Base-by-base conservation (phyloP, 345 rosid genomes). In the Corymbia maculata region DNA sequence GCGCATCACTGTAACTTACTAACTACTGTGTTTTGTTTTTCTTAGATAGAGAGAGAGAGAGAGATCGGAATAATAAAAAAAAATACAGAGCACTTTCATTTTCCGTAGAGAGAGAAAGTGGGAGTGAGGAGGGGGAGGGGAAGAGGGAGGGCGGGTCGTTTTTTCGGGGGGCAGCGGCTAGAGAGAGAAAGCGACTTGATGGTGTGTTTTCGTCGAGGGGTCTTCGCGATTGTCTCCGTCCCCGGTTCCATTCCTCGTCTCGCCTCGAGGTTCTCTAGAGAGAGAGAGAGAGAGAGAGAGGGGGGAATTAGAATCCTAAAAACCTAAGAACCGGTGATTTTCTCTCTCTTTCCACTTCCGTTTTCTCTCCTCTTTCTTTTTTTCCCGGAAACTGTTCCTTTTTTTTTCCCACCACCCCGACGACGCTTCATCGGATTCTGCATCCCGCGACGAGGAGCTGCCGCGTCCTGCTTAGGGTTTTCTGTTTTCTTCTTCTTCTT, bases 191-290 rank as follows among this genome's bases (percentile, higher is more conserved):
- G 49, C 21, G 87, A 30, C 30, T 28, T 51, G 86, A 2, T 32
- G 24, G 59, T 1, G 86, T 17, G 49, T 85, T 52, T 85, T 51
- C 32, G 51, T 3, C 57, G 51, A 11, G 51, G 51, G 11, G 10
- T 55, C 61, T n/a, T 88, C 50, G 86, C 19, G 86, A 84, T 84
- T 50, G 89, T 88, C 87, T 88, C 82, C 61, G 86, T 82, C 86
- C 68, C 51, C 6, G 50, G 21, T 17, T 26, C 44, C 17, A 26
- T 85, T 51, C 82, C 51, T 47, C 61, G 75, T 53, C 87, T 32
- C 21, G 50, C 89, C 89, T 68, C 66, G 66, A 36, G 24, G 28
- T 28, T 24, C 87, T 47, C 79, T 42, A 36, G 84, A 61, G 82
- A 87, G 88, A 87, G 82, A 87, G 30, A 66, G 84, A 47, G 45